Conservation (phyloP, 768 basidiomycete species). For the Podaxis carcinomalis region DNA sequence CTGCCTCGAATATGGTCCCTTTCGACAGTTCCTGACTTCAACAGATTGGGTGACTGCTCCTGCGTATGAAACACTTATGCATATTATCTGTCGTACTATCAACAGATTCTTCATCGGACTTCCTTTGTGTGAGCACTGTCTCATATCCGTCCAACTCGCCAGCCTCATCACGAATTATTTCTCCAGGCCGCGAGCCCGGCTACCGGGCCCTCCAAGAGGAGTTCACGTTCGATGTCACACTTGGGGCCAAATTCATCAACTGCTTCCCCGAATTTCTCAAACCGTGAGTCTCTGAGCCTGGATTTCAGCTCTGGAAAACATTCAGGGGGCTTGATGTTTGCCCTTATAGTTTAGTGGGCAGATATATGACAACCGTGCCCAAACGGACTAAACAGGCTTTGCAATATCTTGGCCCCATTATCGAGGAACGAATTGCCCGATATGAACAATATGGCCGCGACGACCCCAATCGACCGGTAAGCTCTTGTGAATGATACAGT, state of each 20-base stretch:
- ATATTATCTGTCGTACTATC: slow-evolving; percentile 34
- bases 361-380: slow-evolving; percentile 11
- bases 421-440: slow-evolving; percentile 13
- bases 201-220: slow-evolving; percentile 28
- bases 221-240: slow-evolving; percentile 24
- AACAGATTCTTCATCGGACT: slow-evolving; percentile 47
- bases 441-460: not conserved
- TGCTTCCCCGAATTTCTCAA: slow-evolving; percentile 28
- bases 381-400: slow-evolving; percentile 1
- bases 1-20: too few species aligned
- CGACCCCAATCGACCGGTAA: not conserved
- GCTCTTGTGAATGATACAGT: not conserved
- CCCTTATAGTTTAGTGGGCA: slow-evolving; percentile 8
- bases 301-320: not conserved
- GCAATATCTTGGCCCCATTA: slow-evolving; percentile 9
- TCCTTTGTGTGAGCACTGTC: slow-evolving; percentile 36
- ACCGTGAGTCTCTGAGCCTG: slow-evolving; percentile 18
- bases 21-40: not conserved
- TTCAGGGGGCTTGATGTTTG: not conserved
- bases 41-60: slow-evolving; percentile 37
- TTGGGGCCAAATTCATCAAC: slow-evolving; percentile 16
- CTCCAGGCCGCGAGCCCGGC: slow-evolving; percentile 32
- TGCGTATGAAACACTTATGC: slow-evolving; percentile 20
- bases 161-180: not conserved
- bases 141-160: not conserved